Conservation (phyloP, 2,329 filamentous ascomycete genomes). For the Talaromyces sp. region DNA sequence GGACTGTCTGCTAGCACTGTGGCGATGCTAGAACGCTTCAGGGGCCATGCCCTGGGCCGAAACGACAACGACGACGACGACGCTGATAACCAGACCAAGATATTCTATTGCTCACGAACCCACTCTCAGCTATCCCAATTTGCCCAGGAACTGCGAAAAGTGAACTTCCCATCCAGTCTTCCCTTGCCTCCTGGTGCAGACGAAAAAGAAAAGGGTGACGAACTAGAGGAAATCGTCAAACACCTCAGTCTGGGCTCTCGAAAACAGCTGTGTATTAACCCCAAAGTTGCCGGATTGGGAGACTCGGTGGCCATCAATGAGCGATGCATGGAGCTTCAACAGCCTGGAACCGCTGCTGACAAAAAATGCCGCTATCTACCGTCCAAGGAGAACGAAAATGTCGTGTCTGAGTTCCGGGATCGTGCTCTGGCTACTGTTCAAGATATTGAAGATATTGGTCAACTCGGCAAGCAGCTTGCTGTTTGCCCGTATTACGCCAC, state of each 20-base stretch:
- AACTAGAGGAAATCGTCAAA: constrained; percentile 60
- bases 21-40: constrained; percentile 63
- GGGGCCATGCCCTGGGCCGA: constrained; percentile 35
- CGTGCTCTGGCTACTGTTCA: constrained; percentile 75
- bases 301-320: constrained; percentile 83
- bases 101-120: constrained; percentile 88
- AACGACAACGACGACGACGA: constrained; percentile 49
- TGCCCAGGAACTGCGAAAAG: constrained; percentile 71
- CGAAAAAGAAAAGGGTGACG: constrained; percentile 18
- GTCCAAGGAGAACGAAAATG: constrained; percentile 64
- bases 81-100: constrained; percentile 64
- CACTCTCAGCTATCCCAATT: constrained; percentile 91
- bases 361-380: constrained; percentile 73
- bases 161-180: constrained; percentile 69
- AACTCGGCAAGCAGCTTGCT: constrained; percentile 68
- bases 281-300: constrained; percentile 65
- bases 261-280: constrained; percentile 86
- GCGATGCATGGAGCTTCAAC: constrained; percentile 81
- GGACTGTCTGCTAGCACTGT: constrained; percentile 69
- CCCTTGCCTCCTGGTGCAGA: constrained; percentile 30
- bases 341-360: constrained; percentile 55
- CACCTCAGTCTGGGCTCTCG: constrained; percentile 78
- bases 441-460: constrained; percentile 86
- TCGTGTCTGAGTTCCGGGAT: constrained; percentile 78
- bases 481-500: constrained; percentile 98